Base-by-base conservation (phyloP, 495 filamentous ascomycete genomes). In the Penicillium arizonense region DNA sequence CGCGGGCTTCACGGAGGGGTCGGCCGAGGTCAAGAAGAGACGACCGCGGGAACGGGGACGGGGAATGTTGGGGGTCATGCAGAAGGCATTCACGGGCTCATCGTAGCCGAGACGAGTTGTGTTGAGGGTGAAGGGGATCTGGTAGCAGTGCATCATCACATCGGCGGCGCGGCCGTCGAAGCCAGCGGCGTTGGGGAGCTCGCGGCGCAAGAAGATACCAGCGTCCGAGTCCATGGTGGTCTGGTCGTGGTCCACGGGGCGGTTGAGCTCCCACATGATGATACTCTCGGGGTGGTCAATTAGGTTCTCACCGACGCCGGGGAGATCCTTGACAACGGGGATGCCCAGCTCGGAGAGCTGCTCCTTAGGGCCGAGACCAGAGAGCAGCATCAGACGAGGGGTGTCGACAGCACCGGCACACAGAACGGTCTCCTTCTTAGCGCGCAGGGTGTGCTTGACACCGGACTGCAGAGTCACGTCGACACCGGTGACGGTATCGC, bases 141-240 rank as follows among this genome's bases (percentile, higher is more conserved):
- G 89, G 70, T 92, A 92, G 77, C 88, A 92, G 71, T 94, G 89
- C 88, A 91, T 90, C 89, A 92, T 92, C 49, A 94, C 69, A 61
- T 94, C 88, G 50, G 85, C 85, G 34, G 84, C 82, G 38, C 84
- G 80, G 55, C 84, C 85, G 56, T 90, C 87, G 9, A 74, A 72
- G 10, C 80, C 81, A 9, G 82, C 82, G 9, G 87, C 85, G 46
- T 87, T 82, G 23, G 79, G 75, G 18, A 70, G 58, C 61, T 90
- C 82, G 10, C 89, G 86, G 32, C 87, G 87, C 37, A 92, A 72
- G 77, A 94, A 94, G 53, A 92, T 86, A 44, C 88, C 89, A 13
- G 88, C 89, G 58, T 92, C 89, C 0, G 85, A 88, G 71, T 92
- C 87, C 87, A 90, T 91, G 56, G 87, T 89, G 23, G 88, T 91